These are phyloP conservation scores for Gossypium thurberi DNA, from an alignment of 345 rosid genomes.

Conservation along the genomic window DNA sequence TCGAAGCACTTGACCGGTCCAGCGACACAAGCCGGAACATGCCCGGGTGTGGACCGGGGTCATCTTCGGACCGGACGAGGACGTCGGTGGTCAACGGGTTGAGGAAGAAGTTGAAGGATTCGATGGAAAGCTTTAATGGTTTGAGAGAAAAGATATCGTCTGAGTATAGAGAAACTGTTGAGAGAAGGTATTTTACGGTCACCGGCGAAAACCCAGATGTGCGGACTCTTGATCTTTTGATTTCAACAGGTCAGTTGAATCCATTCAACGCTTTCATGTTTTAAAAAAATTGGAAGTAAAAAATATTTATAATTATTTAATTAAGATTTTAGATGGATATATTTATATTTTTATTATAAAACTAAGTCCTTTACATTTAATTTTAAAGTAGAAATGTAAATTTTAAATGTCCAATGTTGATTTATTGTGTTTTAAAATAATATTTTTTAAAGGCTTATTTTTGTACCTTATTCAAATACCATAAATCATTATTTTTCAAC, in stretches of 20 bases:
- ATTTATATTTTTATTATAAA: no score
- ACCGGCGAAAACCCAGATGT: slow-evolving; percentile 95
- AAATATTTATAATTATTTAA: no score
- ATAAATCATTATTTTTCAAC: no score
- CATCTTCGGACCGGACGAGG: slow-evolving; percentile 85
- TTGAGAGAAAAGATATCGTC: slow-evolving; percentile 65
- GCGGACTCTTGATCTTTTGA: slow-evolving; percentile 58
- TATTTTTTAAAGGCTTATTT: no score
- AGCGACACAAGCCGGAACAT: slow-evolving; percentile 64
- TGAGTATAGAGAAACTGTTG: slow-evolving; percentile 84
- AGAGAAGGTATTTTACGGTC: slow-evolving; percentile 83
- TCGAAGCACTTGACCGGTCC: slow-evolving; percentile 84
- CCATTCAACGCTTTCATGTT: not conserved
- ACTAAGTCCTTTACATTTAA: no score
- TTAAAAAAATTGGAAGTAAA: no score
- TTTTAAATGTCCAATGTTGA: no score
- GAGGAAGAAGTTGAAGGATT: slow-evolving; percentile 85
- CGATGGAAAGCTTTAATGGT: slow-evolving; percentile 68
- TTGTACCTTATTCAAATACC: no score
- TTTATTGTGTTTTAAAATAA: no score
- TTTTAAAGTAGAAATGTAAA: no score
- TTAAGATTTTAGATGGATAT: no score
- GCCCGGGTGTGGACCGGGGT: slow-evolving; percentile 86
- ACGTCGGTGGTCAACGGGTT: slow-evolving; percentile 77
- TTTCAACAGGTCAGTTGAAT: slow-evolving; percentile 63